Conservation (phyloP, 1,139 yeast genomes). For the Schwanniomyces etchellsii region DNA sequence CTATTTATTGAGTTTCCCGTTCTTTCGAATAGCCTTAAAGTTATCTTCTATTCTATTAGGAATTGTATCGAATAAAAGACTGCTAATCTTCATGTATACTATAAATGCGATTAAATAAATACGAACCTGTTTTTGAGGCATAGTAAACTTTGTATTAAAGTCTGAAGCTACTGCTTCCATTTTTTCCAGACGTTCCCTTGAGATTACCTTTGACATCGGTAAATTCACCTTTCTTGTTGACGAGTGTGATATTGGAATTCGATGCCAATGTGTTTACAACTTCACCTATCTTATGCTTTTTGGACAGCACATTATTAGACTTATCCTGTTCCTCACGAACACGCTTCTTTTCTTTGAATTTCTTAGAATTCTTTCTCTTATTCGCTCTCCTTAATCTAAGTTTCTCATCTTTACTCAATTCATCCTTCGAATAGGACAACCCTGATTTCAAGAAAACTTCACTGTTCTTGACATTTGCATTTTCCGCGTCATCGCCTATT, state of each 20-base stretch:
- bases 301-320: slow-evolving; percentile 15
- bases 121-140: no score
- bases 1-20: no score
- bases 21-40: no score
- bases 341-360: slow-evolving; percentile 28
- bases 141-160: no score
- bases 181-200: no score
- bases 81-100: no score
- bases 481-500: slow-evolving; percentile 44
- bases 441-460: slow-evolving; percentile 80
- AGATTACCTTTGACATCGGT: slow-evolving; percentile 65
- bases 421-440: slow-evolving; percentile 75
- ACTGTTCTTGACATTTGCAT: slow-evolving; percentile 31
- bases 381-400: slow-evolving; percentile 81
- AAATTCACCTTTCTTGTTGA: slow-evolving; percentile 73
- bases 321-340: slow-evolving; percentile 17
- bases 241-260: slow-evolving; percentile 74
- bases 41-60: no score
- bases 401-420: slow-evolving; percentile 80
- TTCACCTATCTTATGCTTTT: slow-evolving; percentile 53
- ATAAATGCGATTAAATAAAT: no score
- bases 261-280: slow-evolving; percentile 69
- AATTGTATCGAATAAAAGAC: no score
- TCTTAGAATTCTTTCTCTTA: slow-evolving; percentile 73
- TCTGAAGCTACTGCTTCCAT: no score